Percentiles rank a stretch among this genome's conserved stretches.
These are phyloP conservation scores for Gnomoniopsis sp. DNA, from an alignment of 2,329 filamentous ascomycete species.

Conservation along the genomic window DNA sequence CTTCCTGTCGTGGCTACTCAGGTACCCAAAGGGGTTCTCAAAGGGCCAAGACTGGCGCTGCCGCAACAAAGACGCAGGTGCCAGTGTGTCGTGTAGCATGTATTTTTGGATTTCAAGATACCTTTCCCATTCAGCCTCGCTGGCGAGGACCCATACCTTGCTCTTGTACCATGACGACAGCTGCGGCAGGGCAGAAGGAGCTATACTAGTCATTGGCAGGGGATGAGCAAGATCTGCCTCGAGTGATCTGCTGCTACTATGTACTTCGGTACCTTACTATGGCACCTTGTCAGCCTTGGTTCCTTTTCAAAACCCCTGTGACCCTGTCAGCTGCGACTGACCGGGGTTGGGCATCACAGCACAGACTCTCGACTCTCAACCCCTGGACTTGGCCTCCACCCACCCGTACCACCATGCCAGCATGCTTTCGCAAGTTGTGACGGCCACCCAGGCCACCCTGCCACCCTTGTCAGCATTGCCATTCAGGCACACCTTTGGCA, in stretches of 20 bases:
- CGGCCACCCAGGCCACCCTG: background rate
- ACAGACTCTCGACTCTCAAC: background rate
- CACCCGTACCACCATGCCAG: conserved; percentile 21
- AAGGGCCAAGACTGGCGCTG: background rate
- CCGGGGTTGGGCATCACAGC: conserved; percentile 20
- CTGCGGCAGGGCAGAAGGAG: conserved; percentile 1
- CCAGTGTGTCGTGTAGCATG: background rate
- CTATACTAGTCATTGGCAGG: conserved; percentile 22
- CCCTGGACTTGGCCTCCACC: conserved; percentile 18
- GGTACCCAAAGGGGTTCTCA: background rate
- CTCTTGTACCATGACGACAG: background rate
- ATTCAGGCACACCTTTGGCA: conserved; percentile 4
- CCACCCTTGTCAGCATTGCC: background rate
- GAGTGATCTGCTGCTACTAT: conserved; percentile 25
- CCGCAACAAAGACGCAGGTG: conserved; percentile 1
- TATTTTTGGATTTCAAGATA: background rate
- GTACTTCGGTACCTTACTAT: no score
- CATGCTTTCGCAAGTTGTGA: conserved; percentile 19
- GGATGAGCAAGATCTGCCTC: conserved; percentile 24
- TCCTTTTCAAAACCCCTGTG: conserved; percentile 18
- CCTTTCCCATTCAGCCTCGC: background rate
- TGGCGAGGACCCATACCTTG: background rate
- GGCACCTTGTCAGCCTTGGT: conserved; percentile 12
- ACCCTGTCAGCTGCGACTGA: conserved; percentile 10
- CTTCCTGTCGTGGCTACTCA: background rate